These are phyloP conservation scores for Lathyrus sativus DNA, from an alignment of 306 rosid genomes.

Conservation along the genomic window DNA sequence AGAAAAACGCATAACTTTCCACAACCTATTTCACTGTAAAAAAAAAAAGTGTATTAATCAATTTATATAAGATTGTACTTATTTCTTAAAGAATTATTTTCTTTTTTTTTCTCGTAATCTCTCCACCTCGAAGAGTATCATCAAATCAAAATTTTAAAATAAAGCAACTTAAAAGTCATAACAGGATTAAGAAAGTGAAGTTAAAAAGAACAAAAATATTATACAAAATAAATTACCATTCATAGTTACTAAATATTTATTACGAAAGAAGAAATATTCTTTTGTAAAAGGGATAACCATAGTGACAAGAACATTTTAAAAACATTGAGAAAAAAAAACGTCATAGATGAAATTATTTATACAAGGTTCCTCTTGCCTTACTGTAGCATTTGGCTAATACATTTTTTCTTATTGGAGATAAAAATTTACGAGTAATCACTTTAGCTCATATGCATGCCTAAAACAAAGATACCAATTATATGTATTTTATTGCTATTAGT, in stretches of 20 bases:
- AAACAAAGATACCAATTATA: constrained; percentile 28
- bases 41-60: not conserved
- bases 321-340: not conserved
- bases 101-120: constrained; percentile 80
- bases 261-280: constrained; percentile 8
- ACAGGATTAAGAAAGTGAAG: constrained; percentile 26
- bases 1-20: constrained; percentile 22
- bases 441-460: constrained; percentile 90
- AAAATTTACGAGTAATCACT: constrained; percentile 84
- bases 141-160: too few species aligned
- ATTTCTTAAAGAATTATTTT: constrained; percentile 86
- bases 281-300: not conserved
- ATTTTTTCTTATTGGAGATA: constrained; percentile 80
- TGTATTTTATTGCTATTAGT: constrained; percentile 31
- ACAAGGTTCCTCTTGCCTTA: constrained; percentile 38
- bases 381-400: constrained; percentile 91
- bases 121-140: constrained; percentile 66
- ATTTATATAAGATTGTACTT: constrained; percentile 47
- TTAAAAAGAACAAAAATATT: constrained; percentile 4
- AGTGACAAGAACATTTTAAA: constrained; percentile 14
- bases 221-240: not conserved
- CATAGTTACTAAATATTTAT: too few species aligned
- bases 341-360: not conserved
- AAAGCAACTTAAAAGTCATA: too few species aligned
- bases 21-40: not conserved